Evolutionary conservation across 176 grass and related monocot species (phyloP).

Genomic region (Alopecurus myosuroides): DNA sequence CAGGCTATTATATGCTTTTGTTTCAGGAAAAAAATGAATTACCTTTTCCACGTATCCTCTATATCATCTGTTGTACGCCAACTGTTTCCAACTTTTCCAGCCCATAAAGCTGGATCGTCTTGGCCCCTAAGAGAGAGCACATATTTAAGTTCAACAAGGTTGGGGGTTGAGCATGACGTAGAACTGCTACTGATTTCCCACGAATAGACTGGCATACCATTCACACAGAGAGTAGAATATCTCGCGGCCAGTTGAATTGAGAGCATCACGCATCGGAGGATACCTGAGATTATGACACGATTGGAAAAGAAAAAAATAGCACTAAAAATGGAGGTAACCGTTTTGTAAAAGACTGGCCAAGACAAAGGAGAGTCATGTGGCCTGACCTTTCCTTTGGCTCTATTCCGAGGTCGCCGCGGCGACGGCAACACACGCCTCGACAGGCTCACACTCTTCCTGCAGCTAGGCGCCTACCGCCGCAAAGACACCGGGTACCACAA

Average conservation of each 20-base stretch:
- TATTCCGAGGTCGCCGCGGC: too few relatives aligned
- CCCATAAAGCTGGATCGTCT: slow-evolving; percentile 96
- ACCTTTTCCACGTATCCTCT: slow-evolving; percentile 90
- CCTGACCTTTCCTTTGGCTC: slow-evolving; percentile 66
- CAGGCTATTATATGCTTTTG: not conserved
- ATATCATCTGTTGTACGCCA: slow-evolving; percentile 97
- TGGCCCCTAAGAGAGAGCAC: slow-evolving; percentile 58
- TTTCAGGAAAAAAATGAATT: not conserved
- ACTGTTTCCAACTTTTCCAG: slow-evolving; percentile 87
- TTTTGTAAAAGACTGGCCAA: not conserved
- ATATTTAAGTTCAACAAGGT: not conserved
- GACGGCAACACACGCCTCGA: too few relatives aligned
- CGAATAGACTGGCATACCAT: slow-evolving; percentile 45
- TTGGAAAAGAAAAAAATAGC: slow-evolving; percentile 18
- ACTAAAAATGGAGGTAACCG: not conserved
- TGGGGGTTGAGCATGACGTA: not conserved
- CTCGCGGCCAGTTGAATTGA: slow-evolving; percentile 76
- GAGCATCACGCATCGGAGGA: slow-evolving; percentile 94
- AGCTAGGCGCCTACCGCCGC: too few relatives aligned
- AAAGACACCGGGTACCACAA: too few relatives aligned
- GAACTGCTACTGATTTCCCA: not conserved
- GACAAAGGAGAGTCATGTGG: not conserved
- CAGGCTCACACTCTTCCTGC: too few relatives aligned
- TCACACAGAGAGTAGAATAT: slow-evolving; percentile 97
- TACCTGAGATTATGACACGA: slow-evolving; percentile 53